Evolutionary conservation across 225 moss, liverwort and hornwort species (phyloP).

Genomic region (Physcomitrium patens): DNA sequence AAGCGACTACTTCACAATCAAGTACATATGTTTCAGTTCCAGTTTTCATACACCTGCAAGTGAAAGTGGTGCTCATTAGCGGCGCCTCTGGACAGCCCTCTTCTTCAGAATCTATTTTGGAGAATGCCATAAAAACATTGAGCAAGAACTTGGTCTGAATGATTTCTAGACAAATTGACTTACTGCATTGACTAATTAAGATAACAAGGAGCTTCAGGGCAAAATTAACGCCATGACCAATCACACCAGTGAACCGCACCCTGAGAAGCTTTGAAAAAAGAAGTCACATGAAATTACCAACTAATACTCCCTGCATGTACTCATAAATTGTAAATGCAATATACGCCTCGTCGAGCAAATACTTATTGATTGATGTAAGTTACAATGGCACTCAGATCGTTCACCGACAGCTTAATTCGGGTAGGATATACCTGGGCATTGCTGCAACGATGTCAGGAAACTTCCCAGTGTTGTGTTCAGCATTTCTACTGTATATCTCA

Average conservation of each 20-base stretch:
- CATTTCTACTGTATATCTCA: conserved; percentile 98
- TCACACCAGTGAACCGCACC: conserved; percentile 13
- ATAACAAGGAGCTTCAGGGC: neutral
- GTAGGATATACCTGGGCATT: conserved; percentile 63
- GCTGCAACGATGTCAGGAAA: conserved; percentile 84
- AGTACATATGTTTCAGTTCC: conserved; percentile 74
- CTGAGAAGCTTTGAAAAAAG: conserved; percentile 10
- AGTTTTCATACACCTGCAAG: conserved; percentile 70
- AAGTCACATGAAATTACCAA: conserved; percentile 21
- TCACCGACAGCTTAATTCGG: neutral
- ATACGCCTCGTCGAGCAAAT: neutral
- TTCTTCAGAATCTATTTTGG: conserved; percentile 5
- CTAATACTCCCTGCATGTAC: conserved; percentile 10
- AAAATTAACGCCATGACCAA: conserved; percentile 16
- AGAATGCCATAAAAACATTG: conserved; percentile 18
- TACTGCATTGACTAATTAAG: conserved; percentile 12
- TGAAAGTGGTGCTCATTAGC: conserved; percentile 20
- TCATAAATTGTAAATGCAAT: neutral
- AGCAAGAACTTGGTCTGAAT: conserved; percentile 18
- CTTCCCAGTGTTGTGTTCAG: conserved; percentile 93
- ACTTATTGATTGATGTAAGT: conserved; percentile 17
- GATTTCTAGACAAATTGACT: conserved; percentile 6
- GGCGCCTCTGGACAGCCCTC: conserved; percentile 23
- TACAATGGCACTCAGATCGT: conserved; percentile 1
- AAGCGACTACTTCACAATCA: conserved; percentile 96